These are phyloP conservation scores for Forsythia suspensa DNA, from an alignment of 257 asterid species.

Conservation along the genomic window DNA sequence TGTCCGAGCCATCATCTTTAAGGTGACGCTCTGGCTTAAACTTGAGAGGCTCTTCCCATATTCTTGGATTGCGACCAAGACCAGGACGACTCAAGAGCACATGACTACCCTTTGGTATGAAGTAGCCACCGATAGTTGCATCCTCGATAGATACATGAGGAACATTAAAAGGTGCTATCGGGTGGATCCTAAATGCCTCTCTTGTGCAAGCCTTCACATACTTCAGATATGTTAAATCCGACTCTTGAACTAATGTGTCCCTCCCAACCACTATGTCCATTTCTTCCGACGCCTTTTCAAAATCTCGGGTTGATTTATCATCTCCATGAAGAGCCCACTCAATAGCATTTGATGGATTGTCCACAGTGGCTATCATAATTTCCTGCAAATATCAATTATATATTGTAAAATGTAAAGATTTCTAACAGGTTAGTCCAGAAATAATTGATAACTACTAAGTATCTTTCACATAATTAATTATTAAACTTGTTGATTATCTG, in stretches of 20 bases:
- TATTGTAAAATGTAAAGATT: neutral
- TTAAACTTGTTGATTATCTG: too few relatives aligned
- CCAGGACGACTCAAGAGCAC: constrained; percentile 31
- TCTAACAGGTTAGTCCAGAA: too few relatives aligned
- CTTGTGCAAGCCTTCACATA: constrained; percentile 24
- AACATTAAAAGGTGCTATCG: constrained; percentile 17
- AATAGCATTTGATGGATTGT: constrained; percentile 23
- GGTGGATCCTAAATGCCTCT: constrained; percentile 37
- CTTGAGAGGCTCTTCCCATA: constrained; percentile 26
- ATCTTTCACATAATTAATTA: too few relatives aligned
- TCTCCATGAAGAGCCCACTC: constrained; percentile 24
- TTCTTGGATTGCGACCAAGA: constrained; percentile 37
- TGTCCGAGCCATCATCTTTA: neutral
- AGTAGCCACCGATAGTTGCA: constrained; percentile 21
- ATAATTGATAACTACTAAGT: too few relatives aligned
- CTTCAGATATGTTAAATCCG: constrained; percentile 4
- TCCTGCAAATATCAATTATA: constrained; percentile 3
- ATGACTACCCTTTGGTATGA: constrained; percentile 35
- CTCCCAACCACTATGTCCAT: constrained; percentile 19
- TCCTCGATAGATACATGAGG: constrained; percentile 21
- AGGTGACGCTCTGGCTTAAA: constrained; percentile 36
- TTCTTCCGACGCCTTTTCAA: neutral
- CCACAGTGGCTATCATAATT: constrained; percentile 18
- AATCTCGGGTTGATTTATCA: constrained; percentile 15
- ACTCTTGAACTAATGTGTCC: constrained; percentile 18